Evolutionary conservation across 2,329 filamentous ascomycete genomes (phyloP).

Genomic region (Fusarium tjaetaba): DNA sequence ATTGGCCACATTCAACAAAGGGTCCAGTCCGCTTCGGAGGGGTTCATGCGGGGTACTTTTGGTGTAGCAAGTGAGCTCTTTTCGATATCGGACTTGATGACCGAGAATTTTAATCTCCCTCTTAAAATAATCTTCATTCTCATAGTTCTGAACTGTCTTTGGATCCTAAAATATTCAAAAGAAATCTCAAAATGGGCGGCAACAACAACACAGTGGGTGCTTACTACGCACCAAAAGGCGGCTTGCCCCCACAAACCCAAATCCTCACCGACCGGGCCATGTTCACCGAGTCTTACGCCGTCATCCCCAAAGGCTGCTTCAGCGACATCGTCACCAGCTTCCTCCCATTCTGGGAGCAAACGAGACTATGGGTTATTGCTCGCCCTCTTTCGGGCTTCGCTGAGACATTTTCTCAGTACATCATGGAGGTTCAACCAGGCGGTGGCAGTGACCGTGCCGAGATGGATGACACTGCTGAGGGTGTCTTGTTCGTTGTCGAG

Average conservation of each 20-base stretch:
- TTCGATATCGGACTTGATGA: neutral
- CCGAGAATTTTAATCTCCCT: neutral
- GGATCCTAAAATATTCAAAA: neutral
- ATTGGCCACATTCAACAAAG: neutral
- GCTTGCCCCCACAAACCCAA: conserved; percentile 24
- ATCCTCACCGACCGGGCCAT: conserved; percentile 27
- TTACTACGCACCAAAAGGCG: conserved; percentile 27
- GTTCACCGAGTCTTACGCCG: conserved; percentile 31
- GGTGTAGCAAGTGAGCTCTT: neutral
- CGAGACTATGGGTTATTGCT: conserved; percentile 24
- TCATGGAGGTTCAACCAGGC: conserved; percentile 24
- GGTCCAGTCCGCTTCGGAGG: neutral
- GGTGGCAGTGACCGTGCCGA: conserved; percentile 24
- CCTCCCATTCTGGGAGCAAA: conserved; percentile 25
- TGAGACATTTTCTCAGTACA: conserved; percentile 28
- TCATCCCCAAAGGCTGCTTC: conserved; percentile 31
- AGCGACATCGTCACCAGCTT: conserved; percentile 32
- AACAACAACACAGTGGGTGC: conserved; percentile 9
- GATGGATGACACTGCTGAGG: conserved; percentile 23
- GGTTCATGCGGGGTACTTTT: conserved; percentile 3
- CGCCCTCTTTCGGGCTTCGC: conserved; percentile 25
- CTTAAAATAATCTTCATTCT: neutral
- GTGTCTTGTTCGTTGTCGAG: conserved; percentile 23
- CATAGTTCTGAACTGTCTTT: no score
- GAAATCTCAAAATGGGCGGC: neutral